These are phyloP conservation scores for Ganoderma lingzhi DNA, from an alignment of 1,284 basidiomycete genomes.

Conservation along the genomic window DNA sequence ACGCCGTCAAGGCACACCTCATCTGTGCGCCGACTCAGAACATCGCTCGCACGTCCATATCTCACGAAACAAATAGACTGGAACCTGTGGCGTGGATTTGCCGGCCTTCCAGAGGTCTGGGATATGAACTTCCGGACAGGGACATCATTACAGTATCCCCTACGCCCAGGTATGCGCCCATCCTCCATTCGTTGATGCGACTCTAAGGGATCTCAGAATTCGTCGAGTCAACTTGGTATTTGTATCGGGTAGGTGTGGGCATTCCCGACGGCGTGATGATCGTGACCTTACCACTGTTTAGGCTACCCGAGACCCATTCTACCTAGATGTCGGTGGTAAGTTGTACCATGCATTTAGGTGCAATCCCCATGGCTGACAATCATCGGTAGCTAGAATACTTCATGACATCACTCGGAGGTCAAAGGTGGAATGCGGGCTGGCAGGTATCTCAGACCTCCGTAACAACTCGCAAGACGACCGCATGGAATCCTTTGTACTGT, in stretches of 20 bases:
- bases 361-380: neutral
- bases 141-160: conserved; percentile 84
- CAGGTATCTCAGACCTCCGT: conserved; percentile 81
- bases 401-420: conserved; percentile 77
- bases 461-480: conserved; percentile 86
- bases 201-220: conserved; percentile 62
- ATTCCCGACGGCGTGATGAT: neutral
- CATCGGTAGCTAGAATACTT: conserved; percentile 70
- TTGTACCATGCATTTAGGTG: neutral
- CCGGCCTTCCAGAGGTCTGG: conserved; percentile 91
- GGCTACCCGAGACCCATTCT: conserved; percentile 92
- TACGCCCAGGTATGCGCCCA: conserved; percentile 69
- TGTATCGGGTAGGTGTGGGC: conserved; percentile 78
- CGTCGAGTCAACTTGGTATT: conserved; percentile 93
- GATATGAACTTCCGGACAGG: conserved; percentile 78
- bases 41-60: neutral
- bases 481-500: conserved; percentile 94
- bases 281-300: conserved; percentile 42
- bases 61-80: conserved; percentile 65
- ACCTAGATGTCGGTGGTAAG: conserved; percentile 80
- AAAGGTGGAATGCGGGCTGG: conserved; percentile 86
- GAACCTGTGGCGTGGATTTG: conserved; percentile 88
- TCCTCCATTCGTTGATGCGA: neutral
- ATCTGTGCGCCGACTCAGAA: conserved; percentile 61
- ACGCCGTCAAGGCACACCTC: conserved; percentile 87